Percentiles rank a stretch among this genome's conserved stretches.
phyloP scores from a whole-genome alignment of 768 basidiomycete species.

The Royoungia palumana region DNA sequence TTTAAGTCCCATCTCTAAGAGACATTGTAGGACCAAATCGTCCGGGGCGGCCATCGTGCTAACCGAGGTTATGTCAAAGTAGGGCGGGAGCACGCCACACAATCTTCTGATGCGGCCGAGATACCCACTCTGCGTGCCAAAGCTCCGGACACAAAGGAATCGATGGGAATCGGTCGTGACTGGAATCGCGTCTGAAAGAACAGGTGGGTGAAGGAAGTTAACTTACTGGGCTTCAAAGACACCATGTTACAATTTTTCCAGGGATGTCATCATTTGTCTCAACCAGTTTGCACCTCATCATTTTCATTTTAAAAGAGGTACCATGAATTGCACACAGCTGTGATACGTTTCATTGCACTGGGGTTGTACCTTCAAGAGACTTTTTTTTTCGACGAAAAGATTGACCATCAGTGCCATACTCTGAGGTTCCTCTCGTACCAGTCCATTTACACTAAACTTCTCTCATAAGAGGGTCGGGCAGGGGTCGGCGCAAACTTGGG shows the following conservation, averaged over 20 bases:
- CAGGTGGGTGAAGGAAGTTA: slow-evolving; percentile 66
- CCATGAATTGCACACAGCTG: slow-evolving; percentile 66
- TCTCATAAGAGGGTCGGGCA: slow-evolving; percentile 64
- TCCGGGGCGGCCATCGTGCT: slow-evolving; percentile 82
- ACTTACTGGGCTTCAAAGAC: slow-evolving; percentile 63
- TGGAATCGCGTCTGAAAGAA: slow-evolving; percentile 78
- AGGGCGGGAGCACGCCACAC: slow-evolving; percentile 81
- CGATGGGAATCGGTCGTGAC: slow-evolving; percentile 87
- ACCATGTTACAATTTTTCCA: slow-evolving; percentile 77
- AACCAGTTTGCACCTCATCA: slow-evolving; percentile 1
- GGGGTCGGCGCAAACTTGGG: slow-evolving; percentile 83
- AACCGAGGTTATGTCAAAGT: slow-evolving; percentile 82
- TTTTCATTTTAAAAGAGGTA: slow-evolving; percentile 47
- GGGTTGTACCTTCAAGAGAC: slow-evolving; percentile 69
- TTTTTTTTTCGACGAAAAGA: slow-evolving; percentile 76
- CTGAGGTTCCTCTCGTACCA: slow-evolving; percentile 80
- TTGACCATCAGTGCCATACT: slow-evolving; percentile 78
- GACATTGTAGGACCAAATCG: slow-evolving; percentile 49
- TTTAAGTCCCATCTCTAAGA: not conserved
- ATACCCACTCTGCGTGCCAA: slow-evolving; percentile 70
- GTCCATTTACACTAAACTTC: slow-evolving; percentile 55
- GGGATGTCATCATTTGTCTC: slow-evolving; percentile 32
- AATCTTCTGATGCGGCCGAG: slow-evolving; percentile 64
- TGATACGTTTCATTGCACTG: slow-evolving; percentile 85
- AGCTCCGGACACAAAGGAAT: slow-evolving; percentile 80